phyloP scores from a whole-genome alignment of 495 filamentous ascomycete species.

The Penicillium desertorum region DNA sequence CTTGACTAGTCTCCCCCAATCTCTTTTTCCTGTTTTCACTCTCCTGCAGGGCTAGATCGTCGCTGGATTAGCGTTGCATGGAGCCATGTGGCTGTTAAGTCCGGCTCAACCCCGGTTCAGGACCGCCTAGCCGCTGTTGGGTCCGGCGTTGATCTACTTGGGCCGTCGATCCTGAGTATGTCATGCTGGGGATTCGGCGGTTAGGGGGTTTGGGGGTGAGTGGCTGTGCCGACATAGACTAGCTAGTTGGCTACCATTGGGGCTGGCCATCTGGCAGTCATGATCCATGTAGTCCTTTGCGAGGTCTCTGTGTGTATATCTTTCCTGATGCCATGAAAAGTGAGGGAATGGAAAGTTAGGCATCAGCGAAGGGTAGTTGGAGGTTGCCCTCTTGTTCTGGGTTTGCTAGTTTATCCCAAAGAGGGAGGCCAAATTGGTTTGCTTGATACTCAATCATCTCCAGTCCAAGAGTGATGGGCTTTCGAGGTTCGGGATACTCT shows the following conservation, averaged over 20 bases:
- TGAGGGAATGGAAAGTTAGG: background rate
- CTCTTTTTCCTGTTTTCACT: background rate
- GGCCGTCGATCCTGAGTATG: background rate
- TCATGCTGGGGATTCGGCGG: no score
- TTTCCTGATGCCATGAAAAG: background rate
- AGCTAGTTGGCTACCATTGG: background rate
- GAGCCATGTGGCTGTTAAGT: background rate
- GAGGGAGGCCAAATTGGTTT: background rate
- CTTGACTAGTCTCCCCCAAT: background rate
- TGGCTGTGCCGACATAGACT: background rate
- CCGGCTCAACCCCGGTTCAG: background rate
- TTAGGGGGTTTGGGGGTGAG: background rate
- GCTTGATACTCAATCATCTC: background rate
- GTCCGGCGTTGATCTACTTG: no score
- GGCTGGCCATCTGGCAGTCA: background rate
- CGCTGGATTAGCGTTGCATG: background rate
- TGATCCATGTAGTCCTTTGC: slow-evolving; percentile 2
- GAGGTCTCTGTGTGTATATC: background rate
- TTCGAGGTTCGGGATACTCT: background rate
- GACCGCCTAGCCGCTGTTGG: background rate
- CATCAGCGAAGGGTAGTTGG: background rate
- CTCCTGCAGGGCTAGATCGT: background rate
- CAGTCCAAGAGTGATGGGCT: background rate
- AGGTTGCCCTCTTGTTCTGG: background rate
- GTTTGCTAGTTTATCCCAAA: background rate